Evolutionary conservation across 2,329 filamentous ascomycete genomes (phyloP), one percentile per base, ranked within the genome.

Genomic region (Phaeosphaeriaceae sp.): DNA sequence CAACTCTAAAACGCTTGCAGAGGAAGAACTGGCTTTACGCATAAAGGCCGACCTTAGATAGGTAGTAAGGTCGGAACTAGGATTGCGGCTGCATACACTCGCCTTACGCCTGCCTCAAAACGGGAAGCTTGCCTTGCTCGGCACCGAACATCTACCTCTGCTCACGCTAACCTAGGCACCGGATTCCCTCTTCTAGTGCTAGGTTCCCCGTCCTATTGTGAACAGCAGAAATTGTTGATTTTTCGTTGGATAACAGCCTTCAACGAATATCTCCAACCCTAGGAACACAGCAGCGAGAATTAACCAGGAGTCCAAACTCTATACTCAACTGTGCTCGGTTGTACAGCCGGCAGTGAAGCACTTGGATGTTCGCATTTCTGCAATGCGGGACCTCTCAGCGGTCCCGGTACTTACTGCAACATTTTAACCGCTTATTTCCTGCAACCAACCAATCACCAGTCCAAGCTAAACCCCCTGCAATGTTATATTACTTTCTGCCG

Each of bases 401-500:
- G 46, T 49, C 58, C 48, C 28, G 52, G 56, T 61, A 26, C 34
- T 45, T 54, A 49, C 56, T 56, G 63, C 65, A 60, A 51, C 57
- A 70, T 69, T n/a, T 71, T 66, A 68, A 60, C 69, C 67, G 62
- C 68, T 63, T 65, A 64, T 69, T 69, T 54, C 34, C 41, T 21
- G 18, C 23, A 29, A 21, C 7, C 13, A 46, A 44, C 69, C 66
- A 71, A 65, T 71, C 61, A 66, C 8, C 42, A 33, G 8, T 18
- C 12, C 13, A 33, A 17, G 40, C 38, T 52, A 46, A 44, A 16
- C 46, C 54, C 64, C 67, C 66, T 70, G 66, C 54, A 50, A 52
- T 60, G 54, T 64, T 66, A 65, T 61, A 63, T 68, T 66, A 62
- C 56, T 56, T 55, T 62, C 58, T 54, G 60, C 65, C 67, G 53